A percentile compares a stretch with the other conserved stretches of the same genome.
These are phyloP conservation scores for Stephanodiscus triporus DNA, from an alignment of 108 stramenopile species.

Conservation along the genomic window DNA sequence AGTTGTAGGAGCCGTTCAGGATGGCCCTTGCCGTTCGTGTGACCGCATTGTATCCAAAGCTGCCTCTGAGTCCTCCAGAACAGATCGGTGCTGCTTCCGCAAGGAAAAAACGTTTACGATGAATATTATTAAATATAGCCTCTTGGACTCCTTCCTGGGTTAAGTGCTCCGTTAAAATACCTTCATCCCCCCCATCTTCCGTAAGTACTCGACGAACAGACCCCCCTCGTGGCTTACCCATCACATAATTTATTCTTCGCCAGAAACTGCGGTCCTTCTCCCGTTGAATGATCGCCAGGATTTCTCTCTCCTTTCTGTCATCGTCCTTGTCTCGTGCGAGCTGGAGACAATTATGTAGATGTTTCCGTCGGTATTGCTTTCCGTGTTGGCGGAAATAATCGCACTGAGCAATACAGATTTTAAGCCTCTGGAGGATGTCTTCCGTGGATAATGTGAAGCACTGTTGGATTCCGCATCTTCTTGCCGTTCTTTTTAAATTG, in stretches of 20 bases:
- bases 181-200: background rate
- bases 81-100: too few species aligned
- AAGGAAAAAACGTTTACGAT: background rate
- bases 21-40: background rate
- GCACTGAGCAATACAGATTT: background rate
- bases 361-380: background rate
- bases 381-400: background rate
- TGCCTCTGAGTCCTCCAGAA: background rate
- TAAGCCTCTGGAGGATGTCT: background rate
- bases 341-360: too few species aligned
- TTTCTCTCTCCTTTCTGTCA: background rate
- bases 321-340: background rate
- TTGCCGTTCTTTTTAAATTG: too few species aligned
- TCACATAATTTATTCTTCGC: slow-evolving; percentile 8
- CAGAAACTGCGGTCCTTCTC: slow-evolving; percentile 13
- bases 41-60: slow-evolving; percentile 2
- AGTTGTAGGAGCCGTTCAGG: background rate
- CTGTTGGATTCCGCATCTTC: background rate
- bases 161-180: background rate
- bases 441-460: background rate
- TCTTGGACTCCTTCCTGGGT: background rate
- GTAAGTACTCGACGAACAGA: slow-evolving; percentile 8
- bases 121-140: slow-evolving; percentile 7
- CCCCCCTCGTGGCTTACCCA: background rate
- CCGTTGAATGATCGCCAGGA: slow-evolving; percentile 9